Base-by-base conservation (phyloP, 108 stramenopile species). In the Mediolabrus comicus region DNA sequence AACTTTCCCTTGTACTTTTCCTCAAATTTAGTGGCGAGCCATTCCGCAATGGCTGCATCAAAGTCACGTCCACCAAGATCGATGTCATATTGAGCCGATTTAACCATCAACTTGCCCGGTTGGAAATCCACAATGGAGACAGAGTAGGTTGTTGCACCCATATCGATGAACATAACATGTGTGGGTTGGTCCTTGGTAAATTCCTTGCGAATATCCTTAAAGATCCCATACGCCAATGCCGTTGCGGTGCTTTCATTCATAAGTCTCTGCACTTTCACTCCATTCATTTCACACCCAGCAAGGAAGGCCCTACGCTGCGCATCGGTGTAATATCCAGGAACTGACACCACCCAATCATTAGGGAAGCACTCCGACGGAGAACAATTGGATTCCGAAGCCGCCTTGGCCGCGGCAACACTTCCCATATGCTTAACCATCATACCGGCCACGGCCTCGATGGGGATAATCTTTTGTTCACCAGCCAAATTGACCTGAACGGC, bases 191-290 rank as follows among this genome's bases (percentile, higher is more conserved):
- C 89, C 62, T 81, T 86, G 29, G 74, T 76, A 64, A 97, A 97
- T 72, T 93, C 88, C 75, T 95, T 94, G 46, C 92, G 85, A 39
- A 97, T 92, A 69, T 92, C 91, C 83, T 96, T 96, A 92, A 96
- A 99, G 75, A 98, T 97, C n/a, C 98, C 98, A 80, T 96, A 99
- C n/a, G 95, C 91, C 32, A 98, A 74, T 24, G 98, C 98, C 3
- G 88, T 87, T 27, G 98, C 97, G 7, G 97, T 99, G 63, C 72
- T 83, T 80, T 99, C 98, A 69, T 98, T 92, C 84, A 98, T 94
- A 49, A 99, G 78, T 19, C 97, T 83, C 70, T 97, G 92, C 25
- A 95, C 87, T 4, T 91, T 83, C 17, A 99, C 81, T 28, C 94
- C 94, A 6, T 90, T 95, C 53, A 98, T 92, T 62, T 94, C 84